These are phyloP conservation scores for Geranomyces michiganensis DNA, from an alignment of 192 early-diverging fungal species.

Conservation along the genomic window DNA sequence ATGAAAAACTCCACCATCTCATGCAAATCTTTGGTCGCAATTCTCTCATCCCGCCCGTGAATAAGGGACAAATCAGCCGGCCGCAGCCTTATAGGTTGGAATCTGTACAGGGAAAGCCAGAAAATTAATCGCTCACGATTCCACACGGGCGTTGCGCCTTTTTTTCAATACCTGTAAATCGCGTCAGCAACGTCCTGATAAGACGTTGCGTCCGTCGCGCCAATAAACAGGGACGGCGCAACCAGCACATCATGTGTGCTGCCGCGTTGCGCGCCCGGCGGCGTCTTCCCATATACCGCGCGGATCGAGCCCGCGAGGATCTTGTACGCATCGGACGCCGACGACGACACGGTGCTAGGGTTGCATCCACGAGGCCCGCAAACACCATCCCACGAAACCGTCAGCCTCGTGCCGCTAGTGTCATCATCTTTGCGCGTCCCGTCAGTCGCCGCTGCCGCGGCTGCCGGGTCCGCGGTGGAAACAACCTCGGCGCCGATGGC, in stretches of 20 bases:
- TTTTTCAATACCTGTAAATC: slow-evolving; percentile 10
- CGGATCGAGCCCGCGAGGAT: slow-evolving; percentile 30
- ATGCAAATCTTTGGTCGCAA: slow-evolving; percentile 24
- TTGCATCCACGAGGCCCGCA: background rate
- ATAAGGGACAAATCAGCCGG: slow-evolving; percentile 19
- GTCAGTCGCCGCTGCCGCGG: background rate
- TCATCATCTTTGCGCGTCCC: background rate
- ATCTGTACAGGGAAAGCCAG: no score
- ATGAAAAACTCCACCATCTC: slow-evolving; percentile 29
- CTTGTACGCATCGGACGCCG: slow-evolving; percentile 6
- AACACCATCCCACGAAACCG: background rate
- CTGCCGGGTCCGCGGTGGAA: background rate
- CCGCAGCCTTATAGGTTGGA: slow-evolving; percentile 18
- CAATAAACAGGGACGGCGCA: slow-evolving; percentile 33
- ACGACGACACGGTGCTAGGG: slow-evolving; percentile 15
- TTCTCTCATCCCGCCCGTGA: slow-evolving; percentile 35
- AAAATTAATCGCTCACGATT: no score
- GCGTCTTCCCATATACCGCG: slow-evolving; percentile 13
- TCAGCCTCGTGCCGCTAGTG: background rate
- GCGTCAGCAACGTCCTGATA: slow-evolving; percentile 11
- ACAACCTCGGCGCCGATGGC: slow-evolving; percentile 19
- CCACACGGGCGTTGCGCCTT: no score
- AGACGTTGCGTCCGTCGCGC: slow-evolving; percentile 20
- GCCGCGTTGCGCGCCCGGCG: background rate
- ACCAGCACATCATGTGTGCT: slow-evolving; percentile 15